A percentile compares a stretch with the other conserved stretches of the same genome.
Conservation (phyloP, 768 basidiomycete genomes). For the Russula olivacea region DNA sequence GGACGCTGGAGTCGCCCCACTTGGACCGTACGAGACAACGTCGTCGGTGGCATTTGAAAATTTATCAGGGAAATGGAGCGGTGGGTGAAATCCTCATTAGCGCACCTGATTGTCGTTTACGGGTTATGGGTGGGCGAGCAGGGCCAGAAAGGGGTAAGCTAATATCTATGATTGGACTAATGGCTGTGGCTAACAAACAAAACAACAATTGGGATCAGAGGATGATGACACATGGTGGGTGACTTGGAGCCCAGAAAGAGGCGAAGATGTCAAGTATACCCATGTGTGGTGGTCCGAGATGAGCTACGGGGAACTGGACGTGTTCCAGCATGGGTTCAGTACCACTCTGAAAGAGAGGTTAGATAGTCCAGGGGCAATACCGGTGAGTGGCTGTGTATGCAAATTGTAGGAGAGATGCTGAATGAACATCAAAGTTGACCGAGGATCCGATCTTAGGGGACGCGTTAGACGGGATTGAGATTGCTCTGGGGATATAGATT, state of each 20-base stretch:
- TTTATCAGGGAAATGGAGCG: constrained; percentile 13
- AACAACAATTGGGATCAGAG: constrained; percentile 3
- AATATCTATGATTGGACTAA: background rate
- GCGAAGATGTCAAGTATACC: constrained; percentile 8
- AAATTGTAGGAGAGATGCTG: background rate
- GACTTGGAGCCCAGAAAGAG: constrained; percentile 13
- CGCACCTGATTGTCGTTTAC: background rate
- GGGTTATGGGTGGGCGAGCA: background rate
- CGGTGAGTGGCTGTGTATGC: constrained; percentile 1
- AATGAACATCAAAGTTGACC: background rate
- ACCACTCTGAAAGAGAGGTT: background rate
- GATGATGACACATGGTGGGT: constrained; percentile 6
- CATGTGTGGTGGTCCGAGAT: constrained; percentile 8
- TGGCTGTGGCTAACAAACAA: constrained; percentile 1
- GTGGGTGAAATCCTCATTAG: background rate
- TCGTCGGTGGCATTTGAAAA: constrained; percentile 5
- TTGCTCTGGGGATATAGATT: background rate
- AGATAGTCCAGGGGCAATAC: constrained; percentile 4
- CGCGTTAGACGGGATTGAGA: background rate
- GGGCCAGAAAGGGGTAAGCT: constrained; percentile 16
- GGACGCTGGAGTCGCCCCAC: background rate
- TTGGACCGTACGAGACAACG: constrained; percentile 10
- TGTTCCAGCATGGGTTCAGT: constrained; percentile 5
- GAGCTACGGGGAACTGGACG: background rate
- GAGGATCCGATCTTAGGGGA: constrained; percentile 8